phyloP scores from a whole-genome alignment of 306 rosid species.

The Ceratonia siliqua region DNA sequence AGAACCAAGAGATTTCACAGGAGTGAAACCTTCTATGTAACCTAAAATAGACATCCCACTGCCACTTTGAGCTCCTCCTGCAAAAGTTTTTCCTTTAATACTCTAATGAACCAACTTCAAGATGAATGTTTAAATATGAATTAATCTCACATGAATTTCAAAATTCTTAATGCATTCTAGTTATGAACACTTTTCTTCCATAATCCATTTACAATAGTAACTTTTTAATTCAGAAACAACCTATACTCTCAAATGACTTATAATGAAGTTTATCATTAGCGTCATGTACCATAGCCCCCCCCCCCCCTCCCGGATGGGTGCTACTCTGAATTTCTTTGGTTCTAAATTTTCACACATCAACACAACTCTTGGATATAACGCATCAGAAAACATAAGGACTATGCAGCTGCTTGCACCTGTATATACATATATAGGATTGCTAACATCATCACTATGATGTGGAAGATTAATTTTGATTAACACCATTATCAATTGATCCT shows the following conservation, averaged over 20 bases:
- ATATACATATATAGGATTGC: no score
- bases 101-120: constrained; percentile 23
- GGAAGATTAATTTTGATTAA: no score
- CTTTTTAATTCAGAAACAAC: background rate
- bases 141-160: background rate
- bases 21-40: constrained; percentile 88
- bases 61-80: constrained; percentile 59
- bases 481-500: no score
- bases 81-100: constrained; percentile 24
- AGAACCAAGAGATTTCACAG: constrained; percentile 97
- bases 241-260: background rate
- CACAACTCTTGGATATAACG: no score
- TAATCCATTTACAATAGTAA: constrained; percentile 3
- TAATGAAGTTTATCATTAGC: constrained; percentile 17
- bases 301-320: no score
- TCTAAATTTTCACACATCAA: no score
- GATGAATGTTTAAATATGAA: constrained; percentile 5
- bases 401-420: no score
- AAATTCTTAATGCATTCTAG: background rate
- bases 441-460: no score
- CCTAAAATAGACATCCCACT: constrained; percentile 46
- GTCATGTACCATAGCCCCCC: no score
- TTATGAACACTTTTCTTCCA: background rate
- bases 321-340: no score
- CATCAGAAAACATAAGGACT: no score